phyloP scores from a whole-genome alignment of 371 early-diverging fungal genomes.

The Lichtheimia ramosa region DNA sequence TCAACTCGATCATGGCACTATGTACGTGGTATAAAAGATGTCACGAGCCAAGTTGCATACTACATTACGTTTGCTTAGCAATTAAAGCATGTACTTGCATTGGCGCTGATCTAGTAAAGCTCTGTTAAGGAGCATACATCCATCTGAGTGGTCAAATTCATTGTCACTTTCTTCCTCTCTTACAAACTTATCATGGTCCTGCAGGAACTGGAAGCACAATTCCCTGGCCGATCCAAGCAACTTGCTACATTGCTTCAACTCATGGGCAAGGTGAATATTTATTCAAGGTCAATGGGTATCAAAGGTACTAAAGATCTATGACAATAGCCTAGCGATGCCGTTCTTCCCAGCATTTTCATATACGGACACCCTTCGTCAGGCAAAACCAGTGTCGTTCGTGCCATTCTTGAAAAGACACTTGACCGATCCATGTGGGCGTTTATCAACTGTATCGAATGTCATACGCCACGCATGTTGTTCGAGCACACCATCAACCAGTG shows the following conservation, averaged over 20 bases:
- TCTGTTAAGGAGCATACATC: too few species aligned
- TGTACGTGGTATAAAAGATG: too few species aligned
- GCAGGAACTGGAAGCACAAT: conserved; percentile 28
- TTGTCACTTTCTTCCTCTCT: neutral
- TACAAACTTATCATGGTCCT: conserved; percentile 1
- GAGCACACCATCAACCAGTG: conserved; percentile 70
- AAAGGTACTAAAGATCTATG: neutral
- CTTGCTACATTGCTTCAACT: conserved; percentile 55
- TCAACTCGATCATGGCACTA: too few species aligned
- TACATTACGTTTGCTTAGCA: too few species aligned
- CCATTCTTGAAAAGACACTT: conserved; percentile 29
- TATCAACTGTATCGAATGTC: conserved; percentile 74
- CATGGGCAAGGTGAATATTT: conserved; percentile 50
- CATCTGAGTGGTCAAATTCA: too few species aligned
- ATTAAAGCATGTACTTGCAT: too few species aligned
- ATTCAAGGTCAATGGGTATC: neutral
- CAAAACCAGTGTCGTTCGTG: conserved; percentile 66
- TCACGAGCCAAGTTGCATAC: too few species aligned
- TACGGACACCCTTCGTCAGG: conserved; percentile 77
- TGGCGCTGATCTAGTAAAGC: too few species aligned
- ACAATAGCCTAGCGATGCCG: conserved; percentile 37
- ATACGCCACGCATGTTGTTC: conserved; percentile 74
- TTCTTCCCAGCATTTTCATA: conserved; percentile 55
- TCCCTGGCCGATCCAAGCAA: conserved; percentile 66
- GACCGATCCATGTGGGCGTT: conserved; percentile 45